These are phyloP conservation scores for Cryptosporidium ryanae DNA, from an alignment of 169 alveolate genomes.

Conservation along the genomic window DNA sequence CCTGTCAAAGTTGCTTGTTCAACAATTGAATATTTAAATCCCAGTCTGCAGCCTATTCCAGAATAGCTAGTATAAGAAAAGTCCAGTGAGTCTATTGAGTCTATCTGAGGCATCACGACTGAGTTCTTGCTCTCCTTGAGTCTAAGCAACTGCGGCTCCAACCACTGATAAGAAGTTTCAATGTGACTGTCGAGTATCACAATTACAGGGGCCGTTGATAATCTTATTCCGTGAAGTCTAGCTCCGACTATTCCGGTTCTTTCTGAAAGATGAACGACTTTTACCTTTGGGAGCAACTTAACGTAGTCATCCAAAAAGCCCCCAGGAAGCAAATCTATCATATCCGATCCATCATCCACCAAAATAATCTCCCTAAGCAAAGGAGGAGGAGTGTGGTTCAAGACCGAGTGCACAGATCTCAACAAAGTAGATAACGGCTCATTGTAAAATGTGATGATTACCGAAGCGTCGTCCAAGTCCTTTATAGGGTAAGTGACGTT, in stretches of 20 bases:
- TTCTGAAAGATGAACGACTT: constrained; percentile 32
- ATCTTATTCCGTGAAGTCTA: constrained; percentile 72
- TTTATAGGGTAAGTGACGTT: constrained; percentile 26
- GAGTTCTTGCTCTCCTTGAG: constrained; percentile 73
- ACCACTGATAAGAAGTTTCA: constrained; percentile 77
- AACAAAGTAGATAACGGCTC: constrained; percentile 75
- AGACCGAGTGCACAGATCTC: constrained; percentile 78
- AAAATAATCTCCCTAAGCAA: constrained; percentile 77
- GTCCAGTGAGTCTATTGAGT: constrained; percentile 56
- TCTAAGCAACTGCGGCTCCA: constrained; percentile 77
- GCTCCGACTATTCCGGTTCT: constrained; percentile 77
- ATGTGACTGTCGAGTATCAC: constrained; percentile 79
- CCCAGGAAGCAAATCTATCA: constrained; percentile 72
- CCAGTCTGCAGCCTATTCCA: constrained; percentile 77
- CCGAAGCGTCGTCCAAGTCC: constrained; percentile 71
- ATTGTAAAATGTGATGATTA: constrained; percentile 76
- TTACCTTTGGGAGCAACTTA: constrained; percentile 69
- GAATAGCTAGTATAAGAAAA: constrained; percentile 56
- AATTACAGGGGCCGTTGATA: constrained; percentile 74
- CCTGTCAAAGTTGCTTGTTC: constrained; percentile 77
- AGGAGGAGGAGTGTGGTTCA: constrained; percentile 78
- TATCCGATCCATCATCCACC: constrained; percentile 76
- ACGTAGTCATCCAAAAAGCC: constrained; percentile 75
- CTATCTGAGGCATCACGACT: constrained; percentile 77
- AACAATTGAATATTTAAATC: constrained; percentile 75